Percentiles rank a stretch among this genome's conserved stretches.
Evolutionary conservation across 805 yeast species (phyloP).

Genomic region (Candida jianshihensis): DNA sequence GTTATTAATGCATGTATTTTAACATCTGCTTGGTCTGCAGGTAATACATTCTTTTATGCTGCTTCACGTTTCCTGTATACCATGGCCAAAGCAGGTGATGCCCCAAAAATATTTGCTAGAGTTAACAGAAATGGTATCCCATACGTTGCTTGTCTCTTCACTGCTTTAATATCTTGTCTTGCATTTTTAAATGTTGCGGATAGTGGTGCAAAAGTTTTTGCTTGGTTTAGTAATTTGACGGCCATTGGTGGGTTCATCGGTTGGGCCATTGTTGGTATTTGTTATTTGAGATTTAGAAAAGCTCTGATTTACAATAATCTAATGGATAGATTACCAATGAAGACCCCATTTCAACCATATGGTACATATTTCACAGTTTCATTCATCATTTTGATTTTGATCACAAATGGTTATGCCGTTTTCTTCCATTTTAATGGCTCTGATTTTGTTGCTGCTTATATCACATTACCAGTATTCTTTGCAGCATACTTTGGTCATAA

Average conservation of each 20-base stretch:
- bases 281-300: no score
- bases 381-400: slow-evolving; percentile 42
- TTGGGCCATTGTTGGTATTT: slow-evolving; percentile 30
- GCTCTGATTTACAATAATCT: no score
- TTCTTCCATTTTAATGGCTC: slow-evolving; percentile 63
- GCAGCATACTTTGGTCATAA: slow-evolving; percentile 41
- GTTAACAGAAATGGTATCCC: slow-evolving; percentile 71
- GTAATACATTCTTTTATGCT: slow-evolving; percentile 51
- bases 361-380: not conserved
- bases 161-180: no score
- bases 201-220: slow-evolving; percentile 51
- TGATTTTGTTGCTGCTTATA: no score
- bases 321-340: no score
- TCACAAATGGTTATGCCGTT: slow-evolving; percentile 51
- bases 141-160: slow-evolving; percentile 41
- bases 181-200: slow-evolving; percentile 57
- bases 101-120: slow-evolving; percentile 51
- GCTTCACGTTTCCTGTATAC: slow-evolving; percentile 53
- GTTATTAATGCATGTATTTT: slow-evolving; percentile 47
- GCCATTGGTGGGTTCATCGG: slow-evolving; percentile 49
- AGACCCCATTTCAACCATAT: no score
- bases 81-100: slow-evolving; percentile 47
- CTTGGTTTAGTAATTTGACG: slow-evolving; percentile 64
- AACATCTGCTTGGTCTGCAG: slow-evolving; percentile 49
- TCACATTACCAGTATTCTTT: no score